These are phyloP conservation scores for Aristolochia contorta DNA, from an alignment of 164 flowering plant genomes.

Conservation along the genomic window DNA sequence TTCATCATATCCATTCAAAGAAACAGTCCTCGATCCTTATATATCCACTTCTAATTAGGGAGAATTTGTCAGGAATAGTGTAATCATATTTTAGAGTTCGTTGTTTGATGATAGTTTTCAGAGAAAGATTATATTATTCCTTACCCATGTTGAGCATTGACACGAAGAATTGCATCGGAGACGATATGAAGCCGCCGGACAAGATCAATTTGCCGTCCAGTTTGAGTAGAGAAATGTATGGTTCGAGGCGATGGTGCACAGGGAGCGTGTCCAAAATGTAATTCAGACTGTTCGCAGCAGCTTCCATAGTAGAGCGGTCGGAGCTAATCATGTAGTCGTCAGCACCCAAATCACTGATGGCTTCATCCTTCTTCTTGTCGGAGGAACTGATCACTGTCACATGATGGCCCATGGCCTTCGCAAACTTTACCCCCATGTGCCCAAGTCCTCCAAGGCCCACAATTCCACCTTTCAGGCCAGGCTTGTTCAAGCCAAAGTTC, in stretches of 20 bases:
- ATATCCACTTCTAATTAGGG: too few relatives aligned
- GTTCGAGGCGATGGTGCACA: constrained; percentile 25
- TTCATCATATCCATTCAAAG: too few relatives aligned
- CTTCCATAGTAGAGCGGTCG: constrained; percentile 7
- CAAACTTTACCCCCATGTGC: constrained; percentile 2
- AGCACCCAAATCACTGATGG: not conserved
- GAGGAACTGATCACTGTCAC: not conserved
- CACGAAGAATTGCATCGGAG: constrained; percentile 36
- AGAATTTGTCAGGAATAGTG: too few relatives aligned
- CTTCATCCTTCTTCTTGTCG: not conserved
- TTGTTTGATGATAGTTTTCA: too few relatives aligned
- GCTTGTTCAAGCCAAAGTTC: constrained; percentile 16
- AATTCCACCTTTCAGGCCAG: not conserved
- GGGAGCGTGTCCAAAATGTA: constrained; percentile 40
- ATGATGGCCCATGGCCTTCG: not conserved
- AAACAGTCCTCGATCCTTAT: too few relatives aligned
- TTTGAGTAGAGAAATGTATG: constrained; percentile 26
- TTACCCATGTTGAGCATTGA: constrained; percentile 36
- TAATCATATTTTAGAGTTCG: too few relatives aligned
- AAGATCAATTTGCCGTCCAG: constrained; percentile 25
- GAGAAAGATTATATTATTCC: not conserved
- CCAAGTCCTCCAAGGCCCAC: constrained; percentile 2
- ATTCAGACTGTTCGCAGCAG: constrained; percentile 33
- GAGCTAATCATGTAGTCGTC: not conserved
- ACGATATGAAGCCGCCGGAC: constrained; percentile 32